A percentile compares a stretch with the other conserved stretches of the same genome.
Conservation (phyloP, 1,139 yeast genomes). For the Lodderomyces oxycetoniae region DNA sequence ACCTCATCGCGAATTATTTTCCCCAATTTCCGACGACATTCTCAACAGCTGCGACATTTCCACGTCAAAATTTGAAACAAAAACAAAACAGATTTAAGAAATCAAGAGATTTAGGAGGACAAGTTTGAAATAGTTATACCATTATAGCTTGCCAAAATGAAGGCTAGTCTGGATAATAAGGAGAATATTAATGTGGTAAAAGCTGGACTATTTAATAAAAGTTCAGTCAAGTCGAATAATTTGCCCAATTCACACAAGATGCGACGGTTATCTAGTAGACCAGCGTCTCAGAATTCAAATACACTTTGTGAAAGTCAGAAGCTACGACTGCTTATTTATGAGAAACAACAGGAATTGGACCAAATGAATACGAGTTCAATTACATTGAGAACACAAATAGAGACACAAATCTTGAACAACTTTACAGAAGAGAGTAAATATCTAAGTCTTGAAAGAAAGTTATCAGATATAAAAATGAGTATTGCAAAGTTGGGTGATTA, state of each 20-base stretch:
- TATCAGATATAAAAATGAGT: constrained; percentile 20
- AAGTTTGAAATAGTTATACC: too few species aligned
- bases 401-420: constrained; percentile 30
- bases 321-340: constrained; percentile 9
- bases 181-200: too few species aligned
- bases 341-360: constrained; percentile 13
- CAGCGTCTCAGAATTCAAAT: constrained; percentile 1
- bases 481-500: constrained; percentile 28
- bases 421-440: constrained; percentile 37
- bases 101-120: too few species aligned
- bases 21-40: neutral
- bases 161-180: too few species aligned
- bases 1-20: too few species aligned
- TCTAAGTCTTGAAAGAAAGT: constrained; percentile 19
- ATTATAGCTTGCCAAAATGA: too few species aligned
- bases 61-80: neutral
- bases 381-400: constrained; percentile 36
- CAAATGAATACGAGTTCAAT: constrained; percentile 21
- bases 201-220: too few species aligned
- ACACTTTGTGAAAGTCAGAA: constrained; percentile 5
- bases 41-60: neutral
- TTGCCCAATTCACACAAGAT: too few species aligned
- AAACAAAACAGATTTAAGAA: constrained; percentile 1
- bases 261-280: neutral
- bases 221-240: too few species aligned